Base-by-base conservation (phyloP, 257 asterid genomes). In the Solanum dulcamara region DNA sequence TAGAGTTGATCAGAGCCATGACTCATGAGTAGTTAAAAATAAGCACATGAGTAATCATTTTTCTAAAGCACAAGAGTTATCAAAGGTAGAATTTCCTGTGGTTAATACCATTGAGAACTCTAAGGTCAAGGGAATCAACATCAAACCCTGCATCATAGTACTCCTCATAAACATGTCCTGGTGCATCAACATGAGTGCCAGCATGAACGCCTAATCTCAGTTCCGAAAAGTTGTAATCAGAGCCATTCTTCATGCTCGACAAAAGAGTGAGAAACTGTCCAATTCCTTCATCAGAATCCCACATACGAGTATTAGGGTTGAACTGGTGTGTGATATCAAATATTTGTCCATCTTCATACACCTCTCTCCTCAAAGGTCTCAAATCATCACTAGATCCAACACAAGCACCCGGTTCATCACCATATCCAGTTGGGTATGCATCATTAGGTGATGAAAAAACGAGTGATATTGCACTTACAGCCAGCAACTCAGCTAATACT, bases 171-270 rank as follows among this genome's bases (percentile, higher is more conserved):
- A 92, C 62, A 88, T 96, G 98, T 1, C 99, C 97, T 4, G 99
- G 98, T 6, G 98, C 97, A 89, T 95, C 98, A 17, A 96, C 99
- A 81, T 96, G 98, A 24, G 98, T 94, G 35, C 98, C 98, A 80
- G 98, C 71, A 88, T 96, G 99, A 83, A 85, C 92, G 28, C 90
- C 89, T 18, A 96, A 7, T 87, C 86, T 91, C 91, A 95, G 22
- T 90, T 91, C 96, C 17, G 98, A 95, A 84, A 92, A 90, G 88
- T 94, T 96, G 86, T 91, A 93, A 81, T 92, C 97, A 35, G 98
- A 94, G 6, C 97, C 98, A 67, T 96, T 94, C 89, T 93, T 96
- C 96, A 94, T 94, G 90, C 96, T 92, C 71, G 40, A 1, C 89
- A 89, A 81, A 48, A 96, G 94, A 10, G 83, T 86, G 42, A 96